Conservation (phyloP, 176 grass and related monocot species). For the Oryza officinalis region DNA sequence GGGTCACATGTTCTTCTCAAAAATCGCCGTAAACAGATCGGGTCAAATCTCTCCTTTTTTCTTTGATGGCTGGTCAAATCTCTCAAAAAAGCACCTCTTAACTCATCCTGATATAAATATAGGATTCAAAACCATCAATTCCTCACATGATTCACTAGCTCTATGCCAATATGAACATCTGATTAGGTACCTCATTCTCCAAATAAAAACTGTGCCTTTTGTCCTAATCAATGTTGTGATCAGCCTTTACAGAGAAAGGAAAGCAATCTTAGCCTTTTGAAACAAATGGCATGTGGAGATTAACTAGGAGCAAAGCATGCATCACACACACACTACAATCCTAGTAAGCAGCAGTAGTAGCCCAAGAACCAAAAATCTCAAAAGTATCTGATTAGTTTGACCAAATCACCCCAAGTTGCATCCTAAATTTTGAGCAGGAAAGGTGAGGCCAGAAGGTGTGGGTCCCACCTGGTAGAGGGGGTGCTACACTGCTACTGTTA, state of each 20-base stretch:
- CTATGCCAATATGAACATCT: not conserved
- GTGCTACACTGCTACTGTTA: not conserved
- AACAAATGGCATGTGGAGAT: constrained; percentile 10
- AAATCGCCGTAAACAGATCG: not conserved
- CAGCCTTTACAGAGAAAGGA: not conserved
- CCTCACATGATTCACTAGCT: not conserved
- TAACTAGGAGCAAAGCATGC: constrained; percentile 3
- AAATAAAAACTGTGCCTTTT: not conserved
- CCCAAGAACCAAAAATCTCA: not conserved
- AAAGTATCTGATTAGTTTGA: constrained; percentile 26
- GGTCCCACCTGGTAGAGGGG: constrained; percentile 10
- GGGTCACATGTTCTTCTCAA: not conserved
- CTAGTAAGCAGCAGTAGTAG: not conserved
- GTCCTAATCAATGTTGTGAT: not conserved
- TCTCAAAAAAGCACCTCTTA: not conserved
- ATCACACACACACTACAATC: not conserved
- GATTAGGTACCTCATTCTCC: not conserved
- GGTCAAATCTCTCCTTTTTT: not conserved
- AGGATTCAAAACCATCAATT: not conserved
- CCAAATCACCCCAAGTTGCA: constrained; percentile 17
- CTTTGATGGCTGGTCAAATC: not conserved
- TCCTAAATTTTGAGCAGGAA: constrained; percentile 22
- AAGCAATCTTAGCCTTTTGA: constrained; percentile 20
- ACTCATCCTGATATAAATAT: not conserved
- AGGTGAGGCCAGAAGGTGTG: constrained; percentile 15